Conservation (phyloP, 495 filamentous ascomycete genomes). For the Xylaria scruposa region DNA sequence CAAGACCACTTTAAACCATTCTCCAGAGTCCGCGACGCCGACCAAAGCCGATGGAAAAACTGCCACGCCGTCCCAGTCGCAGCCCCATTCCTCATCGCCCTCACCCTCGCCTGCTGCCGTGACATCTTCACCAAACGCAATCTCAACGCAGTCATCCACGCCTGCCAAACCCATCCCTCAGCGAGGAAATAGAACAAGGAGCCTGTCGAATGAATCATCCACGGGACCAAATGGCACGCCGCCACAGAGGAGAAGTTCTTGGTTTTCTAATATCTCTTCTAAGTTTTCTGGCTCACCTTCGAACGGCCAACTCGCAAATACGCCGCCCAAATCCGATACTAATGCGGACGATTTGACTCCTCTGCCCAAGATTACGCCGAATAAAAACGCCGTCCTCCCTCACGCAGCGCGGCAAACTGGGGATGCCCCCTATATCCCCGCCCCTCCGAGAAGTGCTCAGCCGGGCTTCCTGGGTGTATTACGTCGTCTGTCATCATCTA, state of each 20-base stretch:
- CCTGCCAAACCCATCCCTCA: constrained; percentile 36
- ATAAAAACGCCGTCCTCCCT: constrained; percentile 60
- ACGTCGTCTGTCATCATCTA: constrained; percentile 78
- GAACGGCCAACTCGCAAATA: constrained; percentile 53
- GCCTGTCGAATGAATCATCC: constrained; percentile 32
- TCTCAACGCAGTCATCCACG: constrained; percentile 27
- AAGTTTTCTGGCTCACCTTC: constrained; percentile 81
- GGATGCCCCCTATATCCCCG: constrained; percentile 68
- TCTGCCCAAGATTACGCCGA: constrained; percentile 59
- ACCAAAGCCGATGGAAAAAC: constrained; percentile 35
- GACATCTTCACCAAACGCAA: constrained; percentile 11
- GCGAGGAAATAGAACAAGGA: constrained; percentile 33
- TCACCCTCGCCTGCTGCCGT: constrained; percentile 16
- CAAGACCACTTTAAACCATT: constrained; percentile 26
- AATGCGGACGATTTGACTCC: constrained; percentile 57
- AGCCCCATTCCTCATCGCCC: constrained; percentile 18
- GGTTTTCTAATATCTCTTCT: constrained; percentile 90
- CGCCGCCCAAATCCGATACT: constrained; percentile 52
- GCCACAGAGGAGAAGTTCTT: constrained; percentile 72
- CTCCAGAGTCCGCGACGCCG: constrained; percentile 26
- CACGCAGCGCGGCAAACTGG: constrained; percentile 57
- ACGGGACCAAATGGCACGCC: constrained; percentile 35
- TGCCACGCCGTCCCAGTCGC: not conserved
- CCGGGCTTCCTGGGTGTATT: constrained; percentile 83
- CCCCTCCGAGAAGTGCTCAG: constrained; percentile 67